Percentiles rank a stretch among this genome's conserved stretches.
Evolutionary conservation across 2,329 filamentous ascomycete genomes (phyloP).

Genomic region (Verruconis gallopava): DNA sequence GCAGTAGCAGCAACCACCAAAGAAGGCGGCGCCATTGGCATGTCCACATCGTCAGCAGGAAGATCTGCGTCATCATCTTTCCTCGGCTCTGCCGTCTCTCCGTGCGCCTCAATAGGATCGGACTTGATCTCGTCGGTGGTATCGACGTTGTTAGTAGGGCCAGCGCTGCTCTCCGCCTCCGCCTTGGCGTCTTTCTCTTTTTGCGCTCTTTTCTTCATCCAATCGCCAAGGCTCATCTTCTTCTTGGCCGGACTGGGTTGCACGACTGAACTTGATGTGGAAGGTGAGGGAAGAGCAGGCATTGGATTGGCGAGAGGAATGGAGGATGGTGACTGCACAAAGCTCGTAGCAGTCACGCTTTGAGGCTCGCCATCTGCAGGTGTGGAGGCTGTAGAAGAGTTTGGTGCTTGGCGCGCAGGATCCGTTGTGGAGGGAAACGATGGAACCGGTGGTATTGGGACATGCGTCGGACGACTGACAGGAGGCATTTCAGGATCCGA

Average conservation of each 20-base stretch:
- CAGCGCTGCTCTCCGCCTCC: neutral
- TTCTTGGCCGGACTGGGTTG: slow-evolving; percentile 31
- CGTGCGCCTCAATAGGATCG: slow-evolving; percentile 1
- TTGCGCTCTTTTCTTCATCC: slow-evolving; percentile 32
- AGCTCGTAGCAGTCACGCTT: slow-evolving; percentile 14
- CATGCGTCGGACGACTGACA: slow-evolving; percentile 10
- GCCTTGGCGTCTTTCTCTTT: slow-evolving; percentile 10
- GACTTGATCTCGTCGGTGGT: neutral
- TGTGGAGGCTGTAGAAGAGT: slow-evolving; percentile 17
- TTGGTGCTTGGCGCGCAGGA: slow-evolving; percentile 11
- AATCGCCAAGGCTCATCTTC: slow-evolving; percentile 39
- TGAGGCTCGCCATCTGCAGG: neutral
- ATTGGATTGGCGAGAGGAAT: slow-evolving; percentile 11
- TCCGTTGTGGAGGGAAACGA: slow-evolving; percentile 13
- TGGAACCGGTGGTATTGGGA: slow-evolving; percentile 20
- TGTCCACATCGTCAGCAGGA: slow-evolving; percentile 9
- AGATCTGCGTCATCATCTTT: neutral
- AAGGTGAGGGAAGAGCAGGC: slow-evolving; percentile 17
- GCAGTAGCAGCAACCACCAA: neutral
- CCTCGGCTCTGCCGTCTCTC: neutral
- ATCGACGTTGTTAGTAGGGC: neutral
- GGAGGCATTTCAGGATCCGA: neutral
- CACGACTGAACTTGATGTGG: slow-evolving; percentile 24
- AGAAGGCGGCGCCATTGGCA: slow-evolving; percentile 3
- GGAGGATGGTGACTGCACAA: slow-evolving; percentile 20